Conservation (phyloP, 805 yeast species). For the Maudiozyma pseudohumilis region DNA sequence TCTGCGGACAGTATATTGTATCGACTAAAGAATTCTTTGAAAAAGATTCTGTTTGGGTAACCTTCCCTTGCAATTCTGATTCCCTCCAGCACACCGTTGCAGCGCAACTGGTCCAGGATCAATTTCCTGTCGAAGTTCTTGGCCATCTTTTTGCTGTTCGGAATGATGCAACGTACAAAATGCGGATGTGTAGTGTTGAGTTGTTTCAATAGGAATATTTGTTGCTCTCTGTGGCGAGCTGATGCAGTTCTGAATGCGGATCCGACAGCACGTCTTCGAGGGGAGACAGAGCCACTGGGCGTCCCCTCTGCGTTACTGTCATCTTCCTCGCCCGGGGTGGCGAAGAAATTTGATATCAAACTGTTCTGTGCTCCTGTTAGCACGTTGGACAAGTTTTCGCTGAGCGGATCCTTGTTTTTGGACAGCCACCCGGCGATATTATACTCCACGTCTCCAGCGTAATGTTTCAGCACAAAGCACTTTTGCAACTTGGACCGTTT, state of each 20-base stretch:
- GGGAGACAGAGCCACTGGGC: background rate
- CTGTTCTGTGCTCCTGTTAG: constrained; percentile 46
- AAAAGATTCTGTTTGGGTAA: constrained; percentile 83
- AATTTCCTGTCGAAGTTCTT: constrained; percentile 60
- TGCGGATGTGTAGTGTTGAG: constrained; percentile 82
- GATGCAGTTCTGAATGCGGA: constrained; percentile 53
- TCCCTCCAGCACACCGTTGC: constrained; percentile 97
- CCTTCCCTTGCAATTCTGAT: constrained; percentile 96
- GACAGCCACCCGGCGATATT: constrained; percentile 87
- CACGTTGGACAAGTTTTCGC: constrained; percentile 58
- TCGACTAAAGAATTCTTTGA: constrained; percentile 66
- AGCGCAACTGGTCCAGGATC: constrained; percentile 81
- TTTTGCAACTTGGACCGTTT: constrained; percentile 61
- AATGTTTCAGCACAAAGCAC: constrained; percentile 81
- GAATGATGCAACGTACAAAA: constrained; percentile 91
- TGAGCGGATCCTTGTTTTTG: constrained; percentile 88
- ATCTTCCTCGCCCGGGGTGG: constrained; percentile 3
- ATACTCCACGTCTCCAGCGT: constrained; percentile 96
- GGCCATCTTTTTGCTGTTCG: constrained; percentile 68
- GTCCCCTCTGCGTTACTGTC: background rate
- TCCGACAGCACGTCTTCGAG: constrained; percentile 1
- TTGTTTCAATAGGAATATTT: constrained; percentile 59
- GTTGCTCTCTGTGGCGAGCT: constrained; percentile 79
- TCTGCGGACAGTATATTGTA: constrained; percentile 55
- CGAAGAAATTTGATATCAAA: constrained; percentile 51